These are phyloP conservation scores for Cutaneotrichosporon sp. DNA, from an alignment of 1,284 basidiomycete genomes.

Conservation along the genomic window DNA sequence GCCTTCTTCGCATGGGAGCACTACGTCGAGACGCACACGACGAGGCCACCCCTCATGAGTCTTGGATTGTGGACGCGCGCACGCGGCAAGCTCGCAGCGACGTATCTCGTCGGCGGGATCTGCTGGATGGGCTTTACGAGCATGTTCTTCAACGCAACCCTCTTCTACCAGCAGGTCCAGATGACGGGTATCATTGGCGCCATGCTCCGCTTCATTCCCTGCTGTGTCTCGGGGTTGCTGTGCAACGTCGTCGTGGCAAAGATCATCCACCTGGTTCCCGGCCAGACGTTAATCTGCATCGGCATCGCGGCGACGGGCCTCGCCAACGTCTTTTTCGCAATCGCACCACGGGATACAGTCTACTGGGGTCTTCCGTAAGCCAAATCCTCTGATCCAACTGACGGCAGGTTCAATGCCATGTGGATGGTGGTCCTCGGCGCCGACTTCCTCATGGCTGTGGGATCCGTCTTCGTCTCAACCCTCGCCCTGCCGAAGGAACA, in stretches of 20 bases:
- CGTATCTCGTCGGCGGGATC: constrained; percentile 67
- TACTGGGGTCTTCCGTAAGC: constrained; percentile 70
- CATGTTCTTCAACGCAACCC: constrained; percentile 43
- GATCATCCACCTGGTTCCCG: constrained; percentile 36
- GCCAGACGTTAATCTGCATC: constrained; percentile 59
- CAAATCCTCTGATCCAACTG: not conserved
- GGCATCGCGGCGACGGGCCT: constrained; percentile 59
- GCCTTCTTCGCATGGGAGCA: constrained; percentile 69
- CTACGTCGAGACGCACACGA: constrained; percentile 57
- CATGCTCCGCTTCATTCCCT: constrained; percentile 74
- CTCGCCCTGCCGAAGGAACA: constrained; percentile 72
- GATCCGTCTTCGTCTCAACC: constrained; percentile 72
- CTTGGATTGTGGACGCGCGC: constrained; percentile 67
- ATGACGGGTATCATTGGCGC: constrained; percentile 58
- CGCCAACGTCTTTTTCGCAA: constrained; percentile 69
- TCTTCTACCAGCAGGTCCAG: constrained; percentile 46
- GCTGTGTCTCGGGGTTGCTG: constrained; percentile 66
- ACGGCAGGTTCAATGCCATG: constrained; percentile 65
- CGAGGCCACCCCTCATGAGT: constrained; percentile 66
- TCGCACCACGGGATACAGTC: constrained; percentile 61
- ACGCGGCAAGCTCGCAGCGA: constrained; percentile 64
- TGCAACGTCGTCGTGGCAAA: constrained; percentile 60
- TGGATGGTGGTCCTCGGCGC: constrained; percentile 70
- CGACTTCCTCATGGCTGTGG: constrained; percentile 73
- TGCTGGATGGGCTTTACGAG: constrained; percentile 64